Conservation (phyloP, 1,284 basidiomycete genomes). For the Athelia psychrophila region DNA sequence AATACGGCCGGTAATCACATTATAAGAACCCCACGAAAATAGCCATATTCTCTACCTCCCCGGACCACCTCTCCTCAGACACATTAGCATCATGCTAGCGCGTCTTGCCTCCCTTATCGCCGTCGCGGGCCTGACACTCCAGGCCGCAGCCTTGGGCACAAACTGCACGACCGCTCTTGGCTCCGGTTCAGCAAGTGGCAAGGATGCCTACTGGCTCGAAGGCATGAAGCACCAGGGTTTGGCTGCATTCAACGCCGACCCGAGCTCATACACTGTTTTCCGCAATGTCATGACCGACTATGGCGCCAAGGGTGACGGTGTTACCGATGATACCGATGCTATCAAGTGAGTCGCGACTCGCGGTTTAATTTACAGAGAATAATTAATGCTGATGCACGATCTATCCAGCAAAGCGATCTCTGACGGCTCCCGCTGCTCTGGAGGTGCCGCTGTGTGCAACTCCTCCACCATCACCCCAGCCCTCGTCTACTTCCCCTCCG, state of each 20-base stretch:
- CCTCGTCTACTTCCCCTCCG: slow-evolving; percentile 53
- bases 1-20: no score
- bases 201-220: slow-evolving; percentile 69
- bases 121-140: no score
- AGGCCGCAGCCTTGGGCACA: slow-evolving; percentile 19
- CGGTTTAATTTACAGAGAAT: background rate
- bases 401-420: slow-evolving; percentile 50
- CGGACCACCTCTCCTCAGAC: no score
- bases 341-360: slow-evolving; percentile 34
- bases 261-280: slow-evolving; percentile 64
- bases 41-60: no score
- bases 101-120: no score
- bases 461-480: slow-evolving; percentile 45
- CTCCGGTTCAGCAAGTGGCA: slow-evolving; percentile 21
- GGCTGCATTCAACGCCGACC: slow-evolving; percentile 55
- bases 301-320: slow-evolving; percentile 41
- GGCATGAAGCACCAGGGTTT: slow-evolving; percentile 66
- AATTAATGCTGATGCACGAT: no score
- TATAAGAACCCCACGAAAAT: no score
- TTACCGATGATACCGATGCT: slow-evolving; percentile 47
- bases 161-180: slow-evolving; percentile 6
- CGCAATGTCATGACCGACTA: background rate
- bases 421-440: slow-evolving; percentile 55
- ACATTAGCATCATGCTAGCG: no score
- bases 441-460: slow-evolving; percentile 34